Conservation (phyloP, 441 rosid species). For the Cnidoscolus chayamansa region DNA sequence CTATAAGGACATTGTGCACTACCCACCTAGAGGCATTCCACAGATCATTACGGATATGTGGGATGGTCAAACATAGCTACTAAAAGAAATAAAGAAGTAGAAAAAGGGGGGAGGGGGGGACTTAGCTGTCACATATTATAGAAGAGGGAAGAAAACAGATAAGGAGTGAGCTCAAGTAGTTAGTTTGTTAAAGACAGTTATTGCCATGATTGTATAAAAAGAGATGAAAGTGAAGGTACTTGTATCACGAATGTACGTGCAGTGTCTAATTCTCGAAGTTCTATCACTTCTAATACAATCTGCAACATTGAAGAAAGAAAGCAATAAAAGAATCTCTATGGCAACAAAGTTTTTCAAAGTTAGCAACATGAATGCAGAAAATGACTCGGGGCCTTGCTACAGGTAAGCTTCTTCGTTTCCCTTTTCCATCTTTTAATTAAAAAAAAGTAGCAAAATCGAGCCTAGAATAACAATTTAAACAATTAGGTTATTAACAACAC, state of each 20-base stretch:
- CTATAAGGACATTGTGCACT: too few relatives aligned
- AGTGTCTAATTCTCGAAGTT: slow-evolving; percentile 92
- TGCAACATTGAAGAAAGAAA: slow-evolving; percentile 26
- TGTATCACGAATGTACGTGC: slow-evolving; percentile 45
- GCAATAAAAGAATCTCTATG: neutral
- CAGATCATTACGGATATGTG: too few relatives aligned
- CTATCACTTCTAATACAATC: slow-evolving; percentile 98
- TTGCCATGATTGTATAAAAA: too few relatives aligned
- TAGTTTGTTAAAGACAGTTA: too few relatives aligned
- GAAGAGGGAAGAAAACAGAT: too few relatives aligned
- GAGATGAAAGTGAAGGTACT: too few relatives aligned
- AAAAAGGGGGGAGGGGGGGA: too few relatives aligned
- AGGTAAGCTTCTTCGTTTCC: neutral
- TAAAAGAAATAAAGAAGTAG: too few relatives aligned
- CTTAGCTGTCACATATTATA: too few relatives aligned
- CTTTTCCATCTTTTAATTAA: neutral
- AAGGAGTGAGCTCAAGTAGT: too few relatives aligned
- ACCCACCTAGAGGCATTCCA: too few relatives aligned
- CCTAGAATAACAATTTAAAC: neutral
- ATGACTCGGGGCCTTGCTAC: neutral
- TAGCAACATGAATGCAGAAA: neutral
- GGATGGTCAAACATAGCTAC: too few relatives aligned
- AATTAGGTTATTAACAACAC: neutral
- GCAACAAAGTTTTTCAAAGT: neutral
- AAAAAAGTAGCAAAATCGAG: neutral